A percentile compares a stretch with the other conserved stretches of the same genome.
These are phyloP conservation scores for Picochlorum sp. DNA, from an alignment of 139 green algal species.

Conservation along the genomic window DNA sequence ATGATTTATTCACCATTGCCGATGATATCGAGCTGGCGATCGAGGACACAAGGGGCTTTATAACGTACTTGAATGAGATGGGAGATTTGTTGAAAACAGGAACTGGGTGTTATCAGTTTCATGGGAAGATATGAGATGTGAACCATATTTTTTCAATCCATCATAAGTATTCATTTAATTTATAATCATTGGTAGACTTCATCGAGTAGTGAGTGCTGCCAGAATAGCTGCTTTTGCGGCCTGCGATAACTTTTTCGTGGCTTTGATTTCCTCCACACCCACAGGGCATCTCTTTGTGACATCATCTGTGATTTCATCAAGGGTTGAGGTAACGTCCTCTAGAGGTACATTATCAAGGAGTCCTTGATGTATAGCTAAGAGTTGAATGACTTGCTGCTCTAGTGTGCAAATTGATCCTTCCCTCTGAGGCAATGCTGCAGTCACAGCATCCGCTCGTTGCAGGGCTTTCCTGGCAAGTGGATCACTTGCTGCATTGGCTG, in stretches of 20 bases:
- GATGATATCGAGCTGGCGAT: constrained; percentile 55
- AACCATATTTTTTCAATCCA: neutral
- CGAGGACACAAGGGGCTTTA: constrained; percentile 38
- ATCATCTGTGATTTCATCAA: neutral
- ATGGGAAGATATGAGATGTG: neutral
- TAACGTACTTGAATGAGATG: constrained; percentile 67
- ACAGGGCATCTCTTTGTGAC: constrained; percentile 2
- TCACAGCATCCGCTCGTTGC: constrained; percentile 15
- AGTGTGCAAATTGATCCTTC: constrained; percentile 9
- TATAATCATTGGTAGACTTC: neutral
- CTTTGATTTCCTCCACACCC: constrained; percentile 28
- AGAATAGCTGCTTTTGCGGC: constrained; percentile 31
- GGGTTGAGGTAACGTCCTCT: constrained; percentile 8
- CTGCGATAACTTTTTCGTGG: constrained; percentile 31
- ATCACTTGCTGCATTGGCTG: constrained; percentile 4
- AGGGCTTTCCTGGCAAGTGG: constrained; percentile 20
- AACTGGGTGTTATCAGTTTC: constrained; percentile 30
- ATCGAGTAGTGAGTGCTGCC: constrained; percentile 19
- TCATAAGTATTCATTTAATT: neutral
- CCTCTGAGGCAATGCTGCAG: constrained; percentile 23
- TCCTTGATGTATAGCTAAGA: constrained; percentile 25
- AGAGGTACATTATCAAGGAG: constrained; percentile 21
- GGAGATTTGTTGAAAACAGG: constrained; percentile 68
- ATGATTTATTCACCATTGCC: constrained; percentile 40
- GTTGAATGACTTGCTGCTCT: constrained; percentile 22